Evolutionary conservation across 768 basidiomycete genomes (phyloP).

Genomic region (Xanthoconium stramineum): DNA sequence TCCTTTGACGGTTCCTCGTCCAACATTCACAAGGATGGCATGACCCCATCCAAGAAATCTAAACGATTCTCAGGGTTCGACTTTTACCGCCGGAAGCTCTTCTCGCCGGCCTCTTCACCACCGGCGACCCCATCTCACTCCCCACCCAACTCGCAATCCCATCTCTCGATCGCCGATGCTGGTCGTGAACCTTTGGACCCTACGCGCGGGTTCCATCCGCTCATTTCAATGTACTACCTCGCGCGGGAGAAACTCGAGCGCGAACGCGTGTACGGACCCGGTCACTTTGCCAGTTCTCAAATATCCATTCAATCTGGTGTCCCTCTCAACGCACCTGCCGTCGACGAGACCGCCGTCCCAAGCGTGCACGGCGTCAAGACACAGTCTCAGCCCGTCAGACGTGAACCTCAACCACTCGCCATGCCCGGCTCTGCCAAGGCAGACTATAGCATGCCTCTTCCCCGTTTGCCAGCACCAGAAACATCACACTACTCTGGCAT

Average conservation of each 20-base stretch:
- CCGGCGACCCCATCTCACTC: conserved; percentile 56
- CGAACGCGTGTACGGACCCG: conserved; percentile 89
- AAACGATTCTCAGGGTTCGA: conserved; percentile 96
- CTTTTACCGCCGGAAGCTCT: conserved; percentile 88
- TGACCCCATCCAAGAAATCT: conserved; percentile 54
- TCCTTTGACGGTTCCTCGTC: conserved; percentile 50
- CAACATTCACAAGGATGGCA: conserved; percentile 40
- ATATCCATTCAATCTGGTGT: conserved; percentile 50
- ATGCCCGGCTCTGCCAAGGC: conserved; percentile 41
- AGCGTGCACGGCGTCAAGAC: conserved; percentile 25
- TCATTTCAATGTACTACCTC: conserved; percentile 95
- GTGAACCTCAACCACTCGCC: conserved; percentile 25
- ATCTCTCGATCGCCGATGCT: conserved; percentile 47
- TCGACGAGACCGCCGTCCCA: conserved; percentile 20
- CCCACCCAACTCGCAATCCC: conserved; percentile 57
- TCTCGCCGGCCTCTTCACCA: conserved; percentile 51
- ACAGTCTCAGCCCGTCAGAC: conserved; percentile 31
- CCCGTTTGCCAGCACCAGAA: conserved; percentile 76
- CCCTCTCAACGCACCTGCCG: conserved; percentile 12
- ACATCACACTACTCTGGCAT: conserved; percentile 77
- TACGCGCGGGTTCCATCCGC: conserved; percentile 88
- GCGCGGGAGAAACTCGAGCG: conserved; percentile 94
- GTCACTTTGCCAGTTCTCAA: conserved; percentile 92
- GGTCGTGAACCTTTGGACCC: conserved; percentile 68
- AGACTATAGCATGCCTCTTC: conserved; percentile 82